These are phyloP conservation scores for Beta corolliflora DNA, from an alignment of 179 eudicot genomes.

Conservation along the genomic window DNA sequence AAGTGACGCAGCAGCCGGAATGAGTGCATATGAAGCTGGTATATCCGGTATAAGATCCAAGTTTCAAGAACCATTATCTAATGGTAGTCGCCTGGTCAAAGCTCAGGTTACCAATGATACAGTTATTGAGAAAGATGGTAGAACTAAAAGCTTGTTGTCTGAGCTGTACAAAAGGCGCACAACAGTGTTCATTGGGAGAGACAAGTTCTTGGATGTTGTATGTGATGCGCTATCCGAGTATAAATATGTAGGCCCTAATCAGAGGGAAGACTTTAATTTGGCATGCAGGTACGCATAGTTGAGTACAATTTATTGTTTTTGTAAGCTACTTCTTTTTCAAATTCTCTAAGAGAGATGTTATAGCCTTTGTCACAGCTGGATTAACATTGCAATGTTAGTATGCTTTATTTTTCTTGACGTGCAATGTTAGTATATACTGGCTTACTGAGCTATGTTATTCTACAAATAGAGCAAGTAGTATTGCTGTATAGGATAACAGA, in stretches of 20 bases:
- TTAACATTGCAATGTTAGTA: too few species aligned
- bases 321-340: neutral
- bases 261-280: constrained; percentile 85
- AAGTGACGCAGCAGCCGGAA: constrained; percentile 40
- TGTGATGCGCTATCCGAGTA: constrained; percentile 86
- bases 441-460: neutral
- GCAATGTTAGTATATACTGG: too few species aligned
- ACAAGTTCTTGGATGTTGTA: constrained; percentile 69
- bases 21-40: constrained; percentile 38
- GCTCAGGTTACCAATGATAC: constrained; percentile 26
- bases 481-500: neutral
- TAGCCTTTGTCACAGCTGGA: neutral
- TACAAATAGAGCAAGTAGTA: neutral
- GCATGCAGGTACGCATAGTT: constrained; percentile 76
- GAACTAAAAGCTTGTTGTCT: constrained; percentile 51
- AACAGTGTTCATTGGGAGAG: constrained; percentile 67
- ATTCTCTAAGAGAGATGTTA: neutral
- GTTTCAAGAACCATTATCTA: constrained; percentile 28
- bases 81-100: constrained; percentile 36
- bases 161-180: constrained; percentile 86
- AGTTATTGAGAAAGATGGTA: constrained; percentile 38
- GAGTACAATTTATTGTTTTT: neutral
- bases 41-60: constrained; percentile 34
- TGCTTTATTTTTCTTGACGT: too few species aligned
- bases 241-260: constrained; percentile 84